A percentile compares a stretch with the other conserved stretches of the same genome.
Evolutionary conservation across 2,329 filamentous ascomycete species (phyloP).

Genomic region (Colletotrichum sp.): DNA sequence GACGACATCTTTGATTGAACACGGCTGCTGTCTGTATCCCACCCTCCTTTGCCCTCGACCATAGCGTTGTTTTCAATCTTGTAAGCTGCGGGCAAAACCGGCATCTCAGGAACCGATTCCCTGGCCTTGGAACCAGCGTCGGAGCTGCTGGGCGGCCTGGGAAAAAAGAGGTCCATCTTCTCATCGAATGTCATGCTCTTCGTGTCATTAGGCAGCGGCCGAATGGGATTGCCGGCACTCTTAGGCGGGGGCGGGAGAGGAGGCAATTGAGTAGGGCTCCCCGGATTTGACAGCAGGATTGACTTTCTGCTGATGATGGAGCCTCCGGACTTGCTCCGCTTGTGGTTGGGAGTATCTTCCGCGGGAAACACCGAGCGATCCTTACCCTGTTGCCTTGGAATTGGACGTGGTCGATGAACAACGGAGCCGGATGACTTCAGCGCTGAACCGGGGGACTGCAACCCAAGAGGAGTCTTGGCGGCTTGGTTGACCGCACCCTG

Average conservation of each 20-base stretch:
- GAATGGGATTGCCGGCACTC: slow-evolving; percentile 39
- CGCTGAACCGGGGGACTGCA: neutral
- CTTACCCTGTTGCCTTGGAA: slow-evolving; percentile 52
- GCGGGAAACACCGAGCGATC: slow-evolving; percentile 54
- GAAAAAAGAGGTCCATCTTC: slow-evolving; percentile 59
- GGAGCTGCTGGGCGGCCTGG: slow-evolving; percentile 29
- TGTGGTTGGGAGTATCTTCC: slow-evolving; percentile 47
- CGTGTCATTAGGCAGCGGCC: slow-evolving; percentile 55
- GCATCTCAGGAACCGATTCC: slow-evolving; percentile 47
- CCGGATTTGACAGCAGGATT: slow-evolving; percentile 46
- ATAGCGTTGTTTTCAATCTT: slow-evolving; percentile 22
- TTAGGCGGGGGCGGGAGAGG: slow-evolving; percentile 55
- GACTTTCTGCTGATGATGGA: slow-evolving; percentile 51
- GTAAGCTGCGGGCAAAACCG: slow-evolving; percentile 38
- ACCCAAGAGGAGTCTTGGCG: slow-evolving; percentile 18
- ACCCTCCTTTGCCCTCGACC: slow-evolving; percentile 23
- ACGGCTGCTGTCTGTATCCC: slow-evolving; percentile 8
- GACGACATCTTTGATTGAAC: slow-evolving; percentile 35
- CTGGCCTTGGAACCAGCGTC: neutral
- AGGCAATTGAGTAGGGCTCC: slow-evolving; percentile 55
- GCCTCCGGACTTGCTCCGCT: slow-evolving; percentile 54
- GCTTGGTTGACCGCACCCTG: slow-evolving; percentile 43
- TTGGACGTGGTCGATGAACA: slow-evolving; percentile 60
- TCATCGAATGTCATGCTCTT: slow-evolving; percentile 65
- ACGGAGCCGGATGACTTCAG: slow-evolving; percentile 42